These are phyloP conservation scores for Saturnispora diversa DNA, from an alignment of 805 yeast genomes.

Conservation along the genomic window DNA sequence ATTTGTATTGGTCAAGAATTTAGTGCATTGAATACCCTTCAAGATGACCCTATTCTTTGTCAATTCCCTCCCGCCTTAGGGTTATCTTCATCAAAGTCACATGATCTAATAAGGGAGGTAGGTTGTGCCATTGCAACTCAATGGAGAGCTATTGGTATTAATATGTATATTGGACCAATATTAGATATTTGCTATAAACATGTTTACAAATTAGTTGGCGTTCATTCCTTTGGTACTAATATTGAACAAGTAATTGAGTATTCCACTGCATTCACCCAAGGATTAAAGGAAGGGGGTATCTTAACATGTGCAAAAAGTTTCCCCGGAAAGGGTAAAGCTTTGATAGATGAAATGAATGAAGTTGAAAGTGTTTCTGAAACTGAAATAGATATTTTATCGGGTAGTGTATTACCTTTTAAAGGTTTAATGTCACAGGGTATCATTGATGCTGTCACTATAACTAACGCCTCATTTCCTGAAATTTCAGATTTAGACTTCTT, in stretches of 20 bases:
- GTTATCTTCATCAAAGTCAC: constrained; percentile 45
- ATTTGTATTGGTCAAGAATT: constrained; percentile 58
- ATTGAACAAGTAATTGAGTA: constrained; percentile 49
- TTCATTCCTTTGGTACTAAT: constrained; percentile 54
- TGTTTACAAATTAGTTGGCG: constrained; percentile 50
- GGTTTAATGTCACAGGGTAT: constrained; percentile 36
- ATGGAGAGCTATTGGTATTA: constrained; percentile 46
- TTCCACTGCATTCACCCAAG: constrained; percentile 45
- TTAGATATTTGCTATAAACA: constrained; percentile 51
- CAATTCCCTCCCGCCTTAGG: constrained; percentile 66
- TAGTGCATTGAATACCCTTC: constrained; percentile 52
- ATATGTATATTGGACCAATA: constrained; percentile 52
- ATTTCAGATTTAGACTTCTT: constrained; percentile 53
- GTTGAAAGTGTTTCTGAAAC: constrained; percentile 53
- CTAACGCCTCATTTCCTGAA: constrained; percentile 59
- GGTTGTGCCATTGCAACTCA: constrained; percentile 48
- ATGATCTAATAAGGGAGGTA: constrained; percentile 41
- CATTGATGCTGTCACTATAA: constrained; percentile 50
- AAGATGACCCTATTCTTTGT: constrained; percentile 42
- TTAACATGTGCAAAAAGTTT: constrained; percentile 54
- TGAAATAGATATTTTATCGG: constrained; percentile 41
- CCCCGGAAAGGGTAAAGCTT: constrained; percentile 59
- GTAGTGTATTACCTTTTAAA: constrained; percentile 44
- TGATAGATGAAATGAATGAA: constrained; percentile 49
- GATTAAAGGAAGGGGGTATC: constrained; percentile 46